These are phyloP conservation scores for Carex arenaria DNA, from an alignment of 202 grass and related monocot species.

Conservation along the genomic window DNA sequence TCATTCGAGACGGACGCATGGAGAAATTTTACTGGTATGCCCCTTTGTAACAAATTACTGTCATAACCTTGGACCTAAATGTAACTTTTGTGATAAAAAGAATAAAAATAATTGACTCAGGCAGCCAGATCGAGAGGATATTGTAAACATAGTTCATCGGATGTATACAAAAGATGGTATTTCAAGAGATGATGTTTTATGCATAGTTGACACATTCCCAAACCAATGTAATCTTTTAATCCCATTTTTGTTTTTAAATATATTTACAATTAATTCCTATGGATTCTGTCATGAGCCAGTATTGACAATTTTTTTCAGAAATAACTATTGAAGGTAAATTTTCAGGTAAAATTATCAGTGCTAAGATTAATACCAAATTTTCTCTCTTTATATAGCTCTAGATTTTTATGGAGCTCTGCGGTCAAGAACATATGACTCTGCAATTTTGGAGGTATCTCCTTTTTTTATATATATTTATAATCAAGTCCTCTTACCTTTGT, in stretches of 20 bases:
- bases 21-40: conserved; percentile 92
- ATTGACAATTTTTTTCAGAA: neutral
- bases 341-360: neutral
- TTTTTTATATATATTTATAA: neutral
- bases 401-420: conserved; percentile 96
- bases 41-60: neutral
- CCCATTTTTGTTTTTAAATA: neutral
- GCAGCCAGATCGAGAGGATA: conserved; percentile 83
- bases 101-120: conserved; percentile 39
- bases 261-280: neutral
- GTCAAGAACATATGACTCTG: conserved; percentile 75
- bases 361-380: neutral
- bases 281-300: neutral
- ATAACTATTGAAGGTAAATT: neutral
- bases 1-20: conserved; percentile 94
- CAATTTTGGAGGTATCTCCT: conserved; percentile 67
- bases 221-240: conserved; percentile 62
- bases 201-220: conserved; percentile 70
- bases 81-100: neutral
- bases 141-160: conserved; percentile 74
- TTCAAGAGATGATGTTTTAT: conserved; percentile 58
- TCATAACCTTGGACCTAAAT: neutral
- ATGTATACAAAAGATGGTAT: conserved; percentile 94
- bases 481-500: neutral
- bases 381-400: conserved; percentile 45